Base-by-base conservation (phyloP, 495 filamentous ascomycete species). In the Pseudevernia furfuracea region DNA sequence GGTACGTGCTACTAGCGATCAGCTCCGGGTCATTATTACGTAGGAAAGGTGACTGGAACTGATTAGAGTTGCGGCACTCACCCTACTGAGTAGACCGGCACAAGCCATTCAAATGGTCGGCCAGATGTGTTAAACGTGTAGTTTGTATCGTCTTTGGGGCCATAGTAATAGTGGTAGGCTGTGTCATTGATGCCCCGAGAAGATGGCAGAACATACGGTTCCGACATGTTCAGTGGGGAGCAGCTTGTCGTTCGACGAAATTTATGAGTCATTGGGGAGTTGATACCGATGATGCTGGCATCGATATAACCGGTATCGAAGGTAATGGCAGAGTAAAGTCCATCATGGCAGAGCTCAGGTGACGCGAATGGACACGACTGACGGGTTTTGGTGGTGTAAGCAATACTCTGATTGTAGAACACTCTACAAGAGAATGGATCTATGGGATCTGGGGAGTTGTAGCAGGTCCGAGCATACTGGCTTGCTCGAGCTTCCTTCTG, bases 381-480 rank as follows among this genome's bases (percentile, higher is more conserved):
- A 38, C 58, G 25, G 23, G 30, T 63, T 7, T 65, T 36, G 30
- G 49, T 59, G 7, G 21, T 39, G 49, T 64, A 71, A 11, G 52
- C 11, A 28, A 71, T 66, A 32, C 62, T 70, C 37, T 56, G 66
- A 32, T 69, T 66, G 56, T 67, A 71, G 58, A 72, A 72, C n/a
- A 66, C 59, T 17, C 62, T 41, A 48, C 70, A 72, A 8, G 59
- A 30, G 23, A 60, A 37, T 32, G 67, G 28, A 14, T 23, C 36
- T 46, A 43, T 9, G 19, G 48, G 32, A 15, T 59, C 36, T 1
- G n/a, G 37, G 8, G 62, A 12, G 43, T 60, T 59, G 41, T 70
- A 71, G 63, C 70, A 71, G 25, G 59, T 68, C 38, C 63, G 64
- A 43, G 69, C 70, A 53, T 70, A 71, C 36, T 70, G 58, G 39